Conservation (phyloP, 1,284 basidiomycete species). For the Trichosporon asahii region DNA sequence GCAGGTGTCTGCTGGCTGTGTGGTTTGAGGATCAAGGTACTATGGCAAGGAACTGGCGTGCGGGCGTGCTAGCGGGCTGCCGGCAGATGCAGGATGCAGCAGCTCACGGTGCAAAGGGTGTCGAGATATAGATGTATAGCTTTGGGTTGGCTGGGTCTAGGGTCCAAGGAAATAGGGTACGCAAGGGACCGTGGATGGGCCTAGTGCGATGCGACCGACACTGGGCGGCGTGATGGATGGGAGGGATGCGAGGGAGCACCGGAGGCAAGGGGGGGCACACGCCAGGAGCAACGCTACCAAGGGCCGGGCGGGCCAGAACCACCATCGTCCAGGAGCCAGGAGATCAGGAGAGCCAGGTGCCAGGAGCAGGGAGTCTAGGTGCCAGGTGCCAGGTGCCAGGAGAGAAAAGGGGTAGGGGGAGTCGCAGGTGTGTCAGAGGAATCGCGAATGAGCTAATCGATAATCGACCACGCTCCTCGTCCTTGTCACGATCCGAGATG, state of each 20-base stretch:
- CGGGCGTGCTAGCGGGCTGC: background rate
- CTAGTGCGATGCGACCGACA: conserved; percentile 8
- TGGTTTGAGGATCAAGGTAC: conserved; percentile 10
- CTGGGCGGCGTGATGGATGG: conserved; percentile 4
- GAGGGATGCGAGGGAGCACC: background rate
- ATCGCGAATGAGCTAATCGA: conserved; percentile 4
- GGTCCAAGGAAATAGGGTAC: conserved; percentile 6
- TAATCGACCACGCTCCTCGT: background rate
- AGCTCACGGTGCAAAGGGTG: background rate
- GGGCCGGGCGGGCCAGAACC: background rate
- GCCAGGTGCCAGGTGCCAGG: conserved; percentile 4
- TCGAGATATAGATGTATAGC: conserved; percentile 1
- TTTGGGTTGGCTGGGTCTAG: conserved; percentile 7
- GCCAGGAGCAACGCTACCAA: background rate
- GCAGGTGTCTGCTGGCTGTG: background rate
- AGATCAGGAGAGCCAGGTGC: background rate
- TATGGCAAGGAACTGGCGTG: background rate
- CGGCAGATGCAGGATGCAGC: background rate
- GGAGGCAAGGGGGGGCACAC: background rate
- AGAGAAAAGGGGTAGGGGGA: conserved; percentile 8
- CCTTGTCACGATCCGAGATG: conserved; percentile 10
- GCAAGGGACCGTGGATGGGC: conserved; percentile 10
- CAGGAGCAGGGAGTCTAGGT: background rate
- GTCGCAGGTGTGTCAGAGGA: conserved; percentile 4
- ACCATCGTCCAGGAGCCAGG: background rate